Evolutionary conservation across 768 basidiomycete species (phyloP).

Genomic region (Suillus weaverae): DNA sequence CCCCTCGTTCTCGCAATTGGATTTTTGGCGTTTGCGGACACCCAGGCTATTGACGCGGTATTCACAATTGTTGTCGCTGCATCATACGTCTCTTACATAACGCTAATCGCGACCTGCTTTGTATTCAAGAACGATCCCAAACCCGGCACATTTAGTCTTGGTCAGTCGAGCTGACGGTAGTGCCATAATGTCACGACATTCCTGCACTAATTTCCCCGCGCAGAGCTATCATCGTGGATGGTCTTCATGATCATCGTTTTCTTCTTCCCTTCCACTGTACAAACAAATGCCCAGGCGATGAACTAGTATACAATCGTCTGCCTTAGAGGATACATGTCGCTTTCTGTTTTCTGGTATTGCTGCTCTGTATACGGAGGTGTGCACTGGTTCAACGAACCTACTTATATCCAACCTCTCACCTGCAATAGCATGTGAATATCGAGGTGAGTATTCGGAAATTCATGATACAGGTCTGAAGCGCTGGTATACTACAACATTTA

Average conservation of each 20-base stretch:
- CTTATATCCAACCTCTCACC: slow-evolving; percentile 19
- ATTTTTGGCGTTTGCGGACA: slow-evolving; percentile 58
- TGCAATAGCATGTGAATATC: background rate
- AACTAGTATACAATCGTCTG: slow-evolving; percentile 40
- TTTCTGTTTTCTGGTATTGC: slow-evolving; percentile 12
- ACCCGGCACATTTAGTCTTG: slow-evolving; percentile 55
- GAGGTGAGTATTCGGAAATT: background rate
- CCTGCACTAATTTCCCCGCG: background rate
- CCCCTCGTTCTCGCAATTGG: slow-evolving; percentile 50
- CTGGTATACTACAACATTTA: background rate
- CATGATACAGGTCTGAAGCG: background rate
- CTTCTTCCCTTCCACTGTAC: slow-evolving; percentile 32
- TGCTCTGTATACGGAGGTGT: slow-evolving; percentile 25
- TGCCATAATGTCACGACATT: background rate
- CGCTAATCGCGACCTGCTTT: slow-evolving; percentile 56
- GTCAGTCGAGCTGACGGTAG: background rate
- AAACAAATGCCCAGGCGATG: slow-evolving; percentile 33
- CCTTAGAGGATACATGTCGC: slow-evolving; percentile 32
- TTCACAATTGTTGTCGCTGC: slow-evolving; percentile 49
- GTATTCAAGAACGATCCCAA: slow-evolving; percentile 47
- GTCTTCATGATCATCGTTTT: slow-evolving; percentile 34
- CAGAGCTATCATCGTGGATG: slow-evolving; percentile 36
- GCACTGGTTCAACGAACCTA: slow-evolving; percentile 30
- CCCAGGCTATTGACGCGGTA: slow-evolving; percentile 57
- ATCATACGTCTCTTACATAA: slow-evolving; percentile 52